phyloP scores from a whole-genome alignment of 805 yeast species.

The Wickerhamiella bombiphila region DNA sequence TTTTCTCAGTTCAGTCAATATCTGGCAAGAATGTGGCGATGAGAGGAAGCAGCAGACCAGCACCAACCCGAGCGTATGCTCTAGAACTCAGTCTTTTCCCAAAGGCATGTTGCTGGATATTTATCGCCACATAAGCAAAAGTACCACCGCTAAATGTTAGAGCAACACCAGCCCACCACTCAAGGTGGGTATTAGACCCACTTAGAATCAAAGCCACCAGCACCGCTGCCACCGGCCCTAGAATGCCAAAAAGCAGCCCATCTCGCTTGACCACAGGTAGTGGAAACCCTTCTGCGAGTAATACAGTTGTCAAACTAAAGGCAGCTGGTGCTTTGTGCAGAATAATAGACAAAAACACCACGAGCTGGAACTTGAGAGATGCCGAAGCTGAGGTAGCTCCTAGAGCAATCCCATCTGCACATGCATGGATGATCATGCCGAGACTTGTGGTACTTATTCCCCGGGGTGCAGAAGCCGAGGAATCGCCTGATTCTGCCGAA shows the following conservation, averaged over 20 bases:
- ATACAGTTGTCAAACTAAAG: slow-evolving; percentile 46
- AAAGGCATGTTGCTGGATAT: slow-evolving; percentile 26
- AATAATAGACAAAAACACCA: slow-evolving; percentile 47
- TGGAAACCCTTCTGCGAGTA: slow-evolving; percentile 25
- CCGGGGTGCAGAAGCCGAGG: background rate
- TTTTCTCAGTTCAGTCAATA: slow-evolving; percentile 6
- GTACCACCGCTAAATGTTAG: slow-evolving; percentile 58
- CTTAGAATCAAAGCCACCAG: slow-evolving; percentile 31
- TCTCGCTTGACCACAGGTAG: slow-evolving; percentile 25
- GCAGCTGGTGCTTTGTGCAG: slow-evolving; percentile 65
- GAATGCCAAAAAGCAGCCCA: slow-evolving; percentile 36
- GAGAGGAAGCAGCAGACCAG: slow-evolving; percentile 13
- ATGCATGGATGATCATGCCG: slow-evolving; percentile 51
- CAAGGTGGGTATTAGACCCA: slow-evolving; percentile 1
- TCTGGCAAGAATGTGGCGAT: slow-evolving; percentile 13
- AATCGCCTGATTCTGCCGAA: background rate
- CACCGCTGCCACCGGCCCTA: slow-evolving; percentile 51
- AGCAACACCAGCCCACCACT: slow-evolving; percentile 33
- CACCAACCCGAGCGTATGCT: slow-evolving; percentile 4
- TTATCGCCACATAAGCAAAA: slow-evolving; percentile 55
- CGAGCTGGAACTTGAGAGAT: slow-evolving; percentile 26
- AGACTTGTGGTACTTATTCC: slow-evolving; percentile 28
- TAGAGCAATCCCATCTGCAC: slow-evolving; percentile 60
- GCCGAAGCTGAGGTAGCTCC: slow-evolving; percentile 38
- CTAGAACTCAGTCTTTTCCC: background rate